These are phyloP conservation scores for Nephelium lappaceum DNA, from an alignment of 345 rosid genomes.

Conservation along the genomic window DNA sequence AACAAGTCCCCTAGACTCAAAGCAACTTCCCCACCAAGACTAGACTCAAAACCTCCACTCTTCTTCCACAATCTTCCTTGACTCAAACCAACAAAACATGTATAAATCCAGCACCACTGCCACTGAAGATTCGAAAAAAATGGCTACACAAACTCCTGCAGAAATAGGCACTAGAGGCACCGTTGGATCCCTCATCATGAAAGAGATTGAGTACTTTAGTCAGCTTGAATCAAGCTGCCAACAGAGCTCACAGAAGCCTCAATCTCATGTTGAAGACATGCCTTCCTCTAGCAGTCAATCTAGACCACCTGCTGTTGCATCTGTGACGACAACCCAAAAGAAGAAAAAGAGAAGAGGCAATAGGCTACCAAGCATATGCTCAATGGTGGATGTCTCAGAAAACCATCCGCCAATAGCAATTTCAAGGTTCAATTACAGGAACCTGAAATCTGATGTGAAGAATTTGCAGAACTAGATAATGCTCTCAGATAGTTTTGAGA, in stretches of 20 bases:
- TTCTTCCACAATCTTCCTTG: constrained; percentile 34
- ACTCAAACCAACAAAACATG: constrained; percentile 32
- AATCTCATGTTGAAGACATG: constrained; percentile 13
- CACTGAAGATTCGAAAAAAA: constrained; percentile 21
- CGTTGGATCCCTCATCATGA: constrained; percentile 54
- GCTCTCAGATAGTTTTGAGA: constrained; percentile 87
- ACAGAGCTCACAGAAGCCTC: constrained; percentile 38
- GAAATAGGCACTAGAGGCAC: constrained; percentile 68
- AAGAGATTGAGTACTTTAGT: constrained; percentile 57
- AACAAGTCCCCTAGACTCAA: constrained; percentile 12
- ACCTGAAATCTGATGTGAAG: constrained; percentile 57
- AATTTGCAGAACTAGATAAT: constrained; percentile 53
- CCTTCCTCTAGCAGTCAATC: constrained; percentile 33
- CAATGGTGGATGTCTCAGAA: constrained; percentile 60
- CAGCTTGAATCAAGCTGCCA: constrained; percentile 38
- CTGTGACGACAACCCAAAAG: constrained; percentile 37
- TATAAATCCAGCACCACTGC: constrained; percentile 29
- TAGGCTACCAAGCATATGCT: constrained; percentile 57
- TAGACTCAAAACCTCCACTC: constrained; percentile 27
- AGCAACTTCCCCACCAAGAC: constrained; percentile 35
- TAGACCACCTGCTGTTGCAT: constrained; percentile 31
- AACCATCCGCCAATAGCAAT: constrained; percentile 36
- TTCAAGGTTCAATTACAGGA: constrained; percentile 50
- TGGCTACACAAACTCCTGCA: constrained; percentile 40
- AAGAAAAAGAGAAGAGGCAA: constrained; percentile 53